Conservation (phyloP, 2,329 filamentous ascomycete genomes). For the Aspergillus sojae region DNA sequence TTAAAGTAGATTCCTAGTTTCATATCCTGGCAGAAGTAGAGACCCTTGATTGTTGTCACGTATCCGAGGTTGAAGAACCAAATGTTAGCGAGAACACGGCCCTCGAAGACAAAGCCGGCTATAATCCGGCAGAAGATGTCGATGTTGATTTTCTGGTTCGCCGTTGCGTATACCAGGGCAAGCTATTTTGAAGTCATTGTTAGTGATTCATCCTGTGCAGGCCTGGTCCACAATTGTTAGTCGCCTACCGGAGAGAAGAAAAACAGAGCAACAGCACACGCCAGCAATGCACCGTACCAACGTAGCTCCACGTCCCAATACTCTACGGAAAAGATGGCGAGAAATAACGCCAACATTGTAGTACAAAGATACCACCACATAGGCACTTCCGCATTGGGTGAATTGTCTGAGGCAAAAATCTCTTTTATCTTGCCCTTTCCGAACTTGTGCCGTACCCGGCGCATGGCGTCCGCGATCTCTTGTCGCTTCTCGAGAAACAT, state of each 20-base stretch:
- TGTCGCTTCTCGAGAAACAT: constrained; percentile 24
- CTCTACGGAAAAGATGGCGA: constrained; percentile 28
- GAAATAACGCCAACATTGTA: constrained; percentile 21
- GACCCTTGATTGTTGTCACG: constrained; percentile 21
- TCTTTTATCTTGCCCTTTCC: neutral
- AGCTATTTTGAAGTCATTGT: constrained; percentile 12
- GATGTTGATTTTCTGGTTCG: constrained; percentile 32
- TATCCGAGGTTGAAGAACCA: constrained; percentile 29
- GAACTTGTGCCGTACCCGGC: neutral
- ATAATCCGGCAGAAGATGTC: constrained; percentile 33
- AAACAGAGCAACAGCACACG: constrained; percentile 25
- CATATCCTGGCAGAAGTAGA: constrained; percentile 33
- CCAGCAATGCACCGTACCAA: constrained; percentile 31
- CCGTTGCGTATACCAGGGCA: constrained; percentile 28
- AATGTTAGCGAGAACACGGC: constrained; percentile 34
- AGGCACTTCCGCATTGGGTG: constrained; percentile 20
- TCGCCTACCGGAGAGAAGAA: constrained; percentile 27
- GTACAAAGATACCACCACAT: constrained; percentile 26
- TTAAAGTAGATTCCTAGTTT: constrained; percentile 30
- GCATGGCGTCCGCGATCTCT: constrained; percentile 17
- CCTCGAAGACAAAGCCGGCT: constrained; percentile 34
- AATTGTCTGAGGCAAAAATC: neutral
- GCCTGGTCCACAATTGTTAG: too few species aligned
- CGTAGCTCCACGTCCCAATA: constrained; percentile 28
- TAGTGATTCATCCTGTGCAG: neutral